Conservation (phyloP, 495 filamentous ascomycete genomes). For the Aspergillus hancockii region DNA sequence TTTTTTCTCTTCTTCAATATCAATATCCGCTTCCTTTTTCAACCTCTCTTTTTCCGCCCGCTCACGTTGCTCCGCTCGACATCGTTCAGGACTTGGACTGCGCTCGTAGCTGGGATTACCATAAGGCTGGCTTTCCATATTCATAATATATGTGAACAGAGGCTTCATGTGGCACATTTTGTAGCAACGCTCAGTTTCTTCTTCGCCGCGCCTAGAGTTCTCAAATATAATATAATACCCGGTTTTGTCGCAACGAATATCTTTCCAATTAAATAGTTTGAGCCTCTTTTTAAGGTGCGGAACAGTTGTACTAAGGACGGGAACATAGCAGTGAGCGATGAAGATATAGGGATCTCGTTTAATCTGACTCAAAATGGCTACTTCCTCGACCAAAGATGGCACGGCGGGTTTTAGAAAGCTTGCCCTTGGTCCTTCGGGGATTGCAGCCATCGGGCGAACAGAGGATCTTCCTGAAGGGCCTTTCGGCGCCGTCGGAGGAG, state of each 20-base stretch:
- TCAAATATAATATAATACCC: constrained; percentile 93
- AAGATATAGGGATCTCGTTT: constrained; percentile 90
- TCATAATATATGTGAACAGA: constrained; percentile 91
- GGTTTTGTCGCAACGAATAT: constrained; percentile 75
- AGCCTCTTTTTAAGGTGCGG: constrained; percentile 84
- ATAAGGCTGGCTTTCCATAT: constrained; percentile 77
- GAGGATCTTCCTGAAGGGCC: constrained; percentile 73
- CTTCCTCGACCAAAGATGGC: constrained; percentile 56
- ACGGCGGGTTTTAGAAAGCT: constrained; percentile 43
- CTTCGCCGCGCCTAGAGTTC: constrained; percentile 69
- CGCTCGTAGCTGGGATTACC: constrained; percentile 68
- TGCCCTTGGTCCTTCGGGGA: constrained; percentile 51
- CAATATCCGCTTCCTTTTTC: constrained; percentile 70
- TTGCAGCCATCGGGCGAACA: constrained; percentile 34
- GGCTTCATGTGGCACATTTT: constrained; percentile 68
- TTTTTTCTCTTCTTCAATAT: constrained; percentile 83
- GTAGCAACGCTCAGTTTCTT: constrained; percentile 77
- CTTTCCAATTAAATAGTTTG: constrained; percentile 71
- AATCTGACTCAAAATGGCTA: constrained; percentile 64
- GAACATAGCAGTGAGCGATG: constrained; percentile 80
- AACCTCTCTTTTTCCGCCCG: constrained; percentile 55
- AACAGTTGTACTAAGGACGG: constrained; percentile 80
- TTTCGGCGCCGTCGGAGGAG: constrained; percentile 81
- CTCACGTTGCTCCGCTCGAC: constrained; percentile 53
- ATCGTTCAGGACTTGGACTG: constrained; percentile 58